These are phyloP conservation scores for Sarocladiaceae sp. DNA, from an alignment of 2,329 filamentous ascomycete genomes.

Conservation along the genomic window DNA sequence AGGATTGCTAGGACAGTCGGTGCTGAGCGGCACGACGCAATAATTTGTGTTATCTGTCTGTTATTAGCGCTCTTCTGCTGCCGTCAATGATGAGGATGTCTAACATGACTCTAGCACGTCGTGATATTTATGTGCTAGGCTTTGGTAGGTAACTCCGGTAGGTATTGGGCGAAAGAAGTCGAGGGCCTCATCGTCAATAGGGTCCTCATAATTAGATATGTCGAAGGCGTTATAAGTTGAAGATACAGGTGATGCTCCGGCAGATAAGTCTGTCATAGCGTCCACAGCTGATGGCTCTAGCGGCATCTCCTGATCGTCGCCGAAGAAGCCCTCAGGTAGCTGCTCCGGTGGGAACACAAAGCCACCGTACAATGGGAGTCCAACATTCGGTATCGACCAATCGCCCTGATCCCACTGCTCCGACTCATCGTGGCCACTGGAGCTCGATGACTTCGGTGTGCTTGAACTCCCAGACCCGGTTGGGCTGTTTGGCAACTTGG, in stretches of 20 bases:
- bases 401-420: slow-evolving; percentile 2
- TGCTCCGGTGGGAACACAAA: background rate
- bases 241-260: background rate
- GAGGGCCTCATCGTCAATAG: background rate
- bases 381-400: background rate
- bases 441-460: background rate
- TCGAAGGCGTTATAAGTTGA: background rate
- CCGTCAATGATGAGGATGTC: background rate
- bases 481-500: background rate
- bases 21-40: slow-evolving; percentile 4
- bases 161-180: background rate
- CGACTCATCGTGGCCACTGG: background rate
- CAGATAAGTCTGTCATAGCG: background rate
- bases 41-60: slow-evolving; percentile 1
- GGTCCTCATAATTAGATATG: background rate
- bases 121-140: slow-evolving; percentile 3
- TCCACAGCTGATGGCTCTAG: background rate
- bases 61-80: background rate
- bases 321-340: background rate
- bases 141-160: background rate
- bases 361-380: background rate
- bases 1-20: slow-evolving; percentile 6
- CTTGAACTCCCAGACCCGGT: background rate
- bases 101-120: background rate
- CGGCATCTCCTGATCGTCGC: background rate